A percentile compares a stretch with the other conserved stretches of the same genome.
Conservation (phyloP, 2,329 filamentous ascomycete genomes). For the Aspergillus pseudonomiae region DNA sequence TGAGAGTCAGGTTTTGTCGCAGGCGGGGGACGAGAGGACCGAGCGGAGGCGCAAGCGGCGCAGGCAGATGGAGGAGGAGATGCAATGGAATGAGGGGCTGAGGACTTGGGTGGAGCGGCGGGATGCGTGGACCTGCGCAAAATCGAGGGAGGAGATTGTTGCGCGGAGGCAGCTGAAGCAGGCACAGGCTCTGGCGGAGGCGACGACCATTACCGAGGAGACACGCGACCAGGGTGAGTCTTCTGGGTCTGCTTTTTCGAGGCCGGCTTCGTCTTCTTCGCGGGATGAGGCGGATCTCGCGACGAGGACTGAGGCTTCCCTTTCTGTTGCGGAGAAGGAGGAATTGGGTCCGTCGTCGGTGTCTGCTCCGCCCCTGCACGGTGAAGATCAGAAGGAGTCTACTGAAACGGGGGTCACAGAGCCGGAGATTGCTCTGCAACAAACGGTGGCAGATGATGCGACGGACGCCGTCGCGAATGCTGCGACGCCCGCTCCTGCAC, state of each 20-base stretch:
- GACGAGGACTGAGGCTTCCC: neutral
- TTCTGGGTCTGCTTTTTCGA: neutral
- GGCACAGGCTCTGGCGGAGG: neutral
- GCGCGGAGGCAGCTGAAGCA: constrained; percentile 17
- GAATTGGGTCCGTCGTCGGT: constrained; percentile 22
- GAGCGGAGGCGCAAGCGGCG: constrained; percentile 61
- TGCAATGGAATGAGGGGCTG: constrained; percentile 78
- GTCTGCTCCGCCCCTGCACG: constrained; percentile 1
- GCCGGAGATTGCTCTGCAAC: constrained; percentile 29
- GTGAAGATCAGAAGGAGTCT: constrained; percentile 26
- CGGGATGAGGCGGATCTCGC: neutral
- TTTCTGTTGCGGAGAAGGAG: constrained; percentile 17
- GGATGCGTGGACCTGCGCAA: constrained; percentile 82
- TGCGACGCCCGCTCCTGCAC: constrained; percentile 33
- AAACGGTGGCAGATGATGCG: neutral
- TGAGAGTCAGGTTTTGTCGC: constrained; percentile 29
- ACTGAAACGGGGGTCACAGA: constrained; percentile 30
- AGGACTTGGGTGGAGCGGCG: constrained; percentile 76
- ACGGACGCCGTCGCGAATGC: neutral
- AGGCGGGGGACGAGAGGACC: constrained; percentile 48
- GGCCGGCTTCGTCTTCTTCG: constrained; percentile 4
- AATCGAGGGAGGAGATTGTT: constrained; percentile 31
- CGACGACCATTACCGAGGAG: neutral
- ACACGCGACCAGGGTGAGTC: neutral
- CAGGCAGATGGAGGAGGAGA: constrained; percentile 64